Evolutionary conservation across 192 early-diverging fungal species (phyloP).

Genomic region (Lunasporangiospora selenospora): DNA sequence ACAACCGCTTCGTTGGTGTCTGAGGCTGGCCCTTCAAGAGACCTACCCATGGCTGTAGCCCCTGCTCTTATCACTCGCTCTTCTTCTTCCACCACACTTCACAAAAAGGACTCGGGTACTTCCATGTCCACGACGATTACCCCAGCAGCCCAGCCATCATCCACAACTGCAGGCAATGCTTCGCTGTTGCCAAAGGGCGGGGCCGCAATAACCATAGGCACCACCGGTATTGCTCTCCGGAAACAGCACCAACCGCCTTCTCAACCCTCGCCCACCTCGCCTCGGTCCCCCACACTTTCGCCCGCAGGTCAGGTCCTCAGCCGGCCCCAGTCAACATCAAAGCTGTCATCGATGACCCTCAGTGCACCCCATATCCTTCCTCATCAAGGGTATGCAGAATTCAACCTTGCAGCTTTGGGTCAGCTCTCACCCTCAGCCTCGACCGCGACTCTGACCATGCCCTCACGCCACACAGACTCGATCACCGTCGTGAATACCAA

Average conservation of each 20-base stretch:
- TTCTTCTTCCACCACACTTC: constrained; percentile 20
- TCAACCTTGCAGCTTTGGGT: constrained; percentile 37
- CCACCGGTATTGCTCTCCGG: not conserved
- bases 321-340: constrained; percentile 34
- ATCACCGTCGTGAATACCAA: constrained; percentile 21
- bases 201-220: not conserved
- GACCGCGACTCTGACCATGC: constrained; percentile 21
- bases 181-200: too few relatives aligned
- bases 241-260: not conserved
- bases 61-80: too few relatives aligned
- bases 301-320: constrained; percentile 35
- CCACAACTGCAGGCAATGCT: not conserved
- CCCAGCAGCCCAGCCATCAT: not conserved
- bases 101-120: constrained; percentile 45
- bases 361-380: constrained; percentile 38
- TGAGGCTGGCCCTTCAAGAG: too few relatives aligned
- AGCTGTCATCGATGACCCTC: constrained; percentile 22
- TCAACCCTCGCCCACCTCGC: not conserved
- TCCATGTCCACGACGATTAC: constrained; percentile 18
- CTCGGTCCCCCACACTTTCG: constrained; percentile 4
- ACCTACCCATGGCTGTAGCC: too few relatives aligned
- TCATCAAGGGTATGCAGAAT: constrained; percentile 26
- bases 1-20: too few relatives aligned
- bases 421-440: constrained; percentile 35
- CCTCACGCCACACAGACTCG: constrained; percentile 25